phyloP scores from a whole-genome alignment of 2,329 filamentous ascomycete genomes.

The Didymellaceae sp. region DNA sequence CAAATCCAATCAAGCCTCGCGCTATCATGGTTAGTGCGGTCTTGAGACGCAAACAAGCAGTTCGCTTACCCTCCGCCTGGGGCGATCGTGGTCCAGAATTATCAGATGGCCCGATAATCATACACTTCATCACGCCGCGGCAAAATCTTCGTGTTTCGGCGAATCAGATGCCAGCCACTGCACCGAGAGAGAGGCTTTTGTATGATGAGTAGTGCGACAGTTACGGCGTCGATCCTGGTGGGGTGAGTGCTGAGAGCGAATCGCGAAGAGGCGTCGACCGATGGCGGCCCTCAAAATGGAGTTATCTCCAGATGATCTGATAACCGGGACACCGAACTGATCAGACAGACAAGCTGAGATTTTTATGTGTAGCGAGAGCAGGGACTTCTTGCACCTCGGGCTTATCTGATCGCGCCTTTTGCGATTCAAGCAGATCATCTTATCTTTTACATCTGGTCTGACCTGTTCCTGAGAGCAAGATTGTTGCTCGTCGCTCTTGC shows the following conservation, averaged over 20 bases:
- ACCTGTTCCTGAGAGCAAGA: background rate
- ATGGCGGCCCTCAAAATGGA: slow-evolving; percentile 6
- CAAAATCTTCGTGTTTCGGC: slow-evolving; percentile 4
- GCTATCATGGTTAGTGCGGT: slow-evolving; percentile 19
- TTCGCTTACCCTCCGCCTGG: slow-evolving; percentile 23
- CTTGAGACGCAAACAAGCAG: slow-evolving; percentile 18
- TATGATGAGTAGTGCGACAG: slow-evolving; percentile 10
- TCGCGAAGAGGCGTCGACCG: slow-evolving; percentile 18
- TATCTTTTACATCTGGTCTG: slow-evolving; percentile 39
- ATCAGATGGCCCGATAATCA: slow-evolving; percentile 40
- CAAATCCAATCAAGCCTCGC: slow-evolving; percentile 31
- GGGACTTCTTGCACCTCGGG: slow-evolving; percentile 10
- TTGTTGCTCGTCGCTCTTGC: slow-evolving; percentile 1
- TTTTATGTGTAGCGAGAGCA: slow-evolving; percentile 8
- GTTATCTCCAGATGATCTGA: slow-evolving; percentile 31
- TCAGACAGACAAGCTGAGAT: slow-evolving; percentile 1
- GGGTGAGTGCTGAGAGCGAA: background rate
- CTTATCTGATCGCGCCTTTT: slow-evolving; percentile 33
- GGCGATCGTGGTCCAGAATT: slow-evolving; percentile 33
- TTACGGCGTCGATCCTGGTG: background rate
- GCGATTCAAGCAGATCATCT: slow-evolving; percentile 22
- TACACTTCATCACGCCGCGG: slow-evolving; percentile 16
- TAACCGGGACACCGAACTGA: slow-evolving; percentile 17
- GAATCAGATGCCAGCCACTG: background rate
- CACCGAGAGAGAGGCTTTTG: background rate